Conservation (phyloP, 176 grass and related monocot species). For the Juncus effusus region DNA sequence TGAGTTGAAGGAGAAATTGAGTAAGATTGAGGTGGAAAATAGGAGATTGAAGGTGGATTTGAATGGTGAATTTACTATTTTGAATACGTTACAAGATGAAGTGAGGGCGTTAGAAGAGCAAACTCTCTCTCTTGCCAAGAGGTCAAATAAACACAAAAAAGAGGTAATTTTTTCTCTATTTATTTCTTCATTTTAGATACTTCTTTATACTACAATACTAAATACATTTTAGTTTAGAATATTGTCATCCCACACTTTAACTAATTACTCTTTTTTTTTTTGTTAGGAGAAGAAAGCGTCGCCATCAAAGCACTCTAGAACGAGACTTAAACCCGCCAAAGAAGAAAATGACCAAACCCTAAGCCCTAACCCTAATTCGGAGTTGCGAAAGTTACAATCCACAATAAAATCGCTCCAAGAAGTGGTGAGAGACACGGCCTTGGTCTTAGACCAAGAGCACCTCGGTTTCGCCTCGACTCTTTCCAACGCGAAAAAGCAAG, state of each 20-base stretch:
- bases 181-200: neutral
- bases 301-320: constrained; percentile 50
- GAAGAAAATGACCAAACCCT: constrained; percentile 24
- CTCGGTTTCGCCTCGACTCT: constrained; percentile 61
- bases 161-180: constrained; percentile 42
- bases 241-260: no score
- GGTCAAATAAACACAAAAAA: constrained; percentile 47
- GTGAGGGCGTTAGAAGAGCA: constrained; percentile 59
- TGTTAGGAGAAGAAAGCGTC: constrained; percentile 50
- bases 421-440: constrained; percentile 54
- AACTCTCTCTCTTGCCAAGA: constrained; percentile 51
- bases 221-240: no score
- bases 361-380: constrained; percentile 44
- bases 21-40: constrained; percentile 64
- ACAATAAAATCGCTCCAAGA: constrained; percentile 84
- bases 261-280: neutral
- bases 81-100: constrained; percentile 61
- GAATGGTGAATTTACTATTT: constrained; percentile 54
- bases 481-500: constrained; percentile 64
- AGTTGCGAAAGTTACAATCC: constrained; percentile 57
- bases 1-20: constrained; percentile 69
- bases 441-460: constrained; percentile 72
- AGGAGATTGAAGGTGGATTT: constrained; percentile 71
- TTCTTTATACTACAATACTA: neutral
- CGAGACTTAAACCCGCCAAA: constrained; percentile 33